Percentiles rank a stretch among this genome's conserved stretches.
Conservation (phyloP, 805 yeast species). For the Lachancea sp. region DNA sequence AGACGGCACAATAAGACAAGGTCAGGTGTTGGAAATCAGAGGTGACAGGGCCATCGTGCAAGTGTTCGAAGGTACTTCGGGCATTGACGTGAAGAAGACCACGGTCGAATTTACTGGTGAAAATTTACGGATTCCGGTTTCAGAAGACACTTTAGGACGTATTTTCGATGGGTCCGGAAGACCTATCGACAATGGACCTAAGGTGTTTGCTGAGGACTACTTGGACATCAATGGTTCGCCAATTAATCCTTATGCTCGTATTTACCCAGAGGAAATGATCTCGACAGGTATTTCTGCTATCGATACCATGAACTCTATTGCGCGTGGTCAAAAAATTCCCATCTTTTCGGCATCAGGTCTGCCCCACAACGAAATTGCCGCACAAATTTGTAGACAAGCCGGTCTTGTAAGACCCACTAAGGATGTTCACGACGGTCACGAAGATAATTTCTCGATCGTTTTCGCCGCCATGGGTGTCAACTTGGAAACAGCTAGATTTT, state of each 20-base stretch:
- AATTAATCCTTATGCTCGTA: constrained; percentile 95
- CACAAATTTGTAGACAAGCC: constrained; percentile 99
- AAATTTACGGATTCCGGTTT: constrained; percentile 85
- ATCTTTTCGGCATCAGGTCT: constrained; percentile 98
- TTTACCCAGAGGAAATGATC: constrained; percentile 99
- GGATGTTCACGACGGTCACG: constrained; percentile 99
- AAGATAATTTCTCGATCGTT: constrained; percentile 97
- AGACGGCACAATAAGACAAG: constrained; percentile 90
- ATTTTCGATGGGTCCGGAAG: constrained; percentile 98
- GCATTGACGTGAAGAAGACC: constrained; percentile 97
- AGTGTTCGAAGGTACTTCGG: constrained; percentile 98
- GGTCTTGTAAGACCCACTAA: constrained; percentile 98
- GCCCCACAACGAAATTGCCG: constrained; percentile 99
- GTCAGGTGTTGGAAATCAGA: constrained; percentile 96
- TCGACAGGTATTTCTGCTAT: constrained; percentile 98
- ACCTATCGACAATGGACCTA: constrained; percentile 97
- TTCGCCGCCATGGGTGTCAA: constrained; percentile 99
- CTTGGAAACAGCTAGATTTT: constrained; percentile 95
- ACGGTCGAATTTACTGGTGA: constrained; percentile 96
- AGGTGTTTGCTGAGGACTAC: constrained; percentile 96
- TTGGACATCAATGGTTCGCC: constrained; percentile 98
- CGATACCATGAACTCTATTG: constrained; percentile 99
- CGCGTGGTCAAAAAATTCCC: constrained; percentile 99
- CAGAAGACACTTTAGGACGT: constrained; percentile 96
- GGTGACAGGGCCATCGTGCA: constrained; percentile 97